Percentiles rank a stretch among this genome's conserved stretches.
phyloP scores from a whole-genome alignment of 2,329 filamentous ascomycete species.

The Eutypa lata region DNA sequence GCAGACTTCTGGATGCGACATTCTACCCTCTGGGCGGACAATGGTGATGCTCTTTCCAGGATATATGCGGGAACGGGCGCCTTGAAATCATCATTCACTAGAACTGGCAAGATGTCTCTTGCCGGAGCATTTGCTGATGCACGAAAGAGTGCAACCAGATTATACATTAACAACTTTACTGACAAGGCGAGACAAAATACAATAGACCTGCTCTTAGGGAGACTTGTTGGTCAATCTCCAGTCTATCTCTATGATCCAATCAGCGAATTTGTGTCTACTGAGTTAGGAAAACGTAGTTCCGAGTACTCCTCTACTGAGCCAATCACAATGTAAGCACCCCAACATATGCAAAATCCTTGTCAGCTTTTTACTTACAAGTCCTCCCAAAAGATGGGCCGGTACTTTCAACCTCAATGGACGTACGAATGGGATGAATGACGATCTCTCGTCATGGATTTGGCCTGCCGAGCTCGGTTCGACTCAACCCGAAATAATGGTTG shows the following conservation, averaged over 20 bases:
- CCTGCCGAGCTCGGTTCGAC: constrained; percentile 55
- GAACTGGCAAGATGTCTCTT: constrained; percentile 92
- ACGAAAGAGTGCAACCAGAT: constrained; percentile 85
- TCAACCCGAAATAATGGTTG: constrained; percentile 80
- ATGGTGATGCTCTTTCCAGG: constrained; percentile 87
- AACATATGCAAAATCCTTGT: neutral
- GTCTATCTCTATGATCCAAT: constrained; percentile 92
- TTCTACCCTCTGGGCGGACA: constrained; percentile 93
- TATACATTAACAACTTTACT: constrained; percentile 97
- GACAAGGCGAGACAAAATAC: constrained; percentile 91
- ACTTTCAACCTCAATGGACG: constrained; percentile 96
- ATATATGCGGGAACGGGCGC: constrained; percentile 97
- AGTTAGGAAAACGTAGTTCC: constrained; percentile 63
- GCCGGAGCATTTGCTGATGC: constrained; percentile 93
- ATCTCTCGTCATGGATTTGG: constrained; percentile 84
- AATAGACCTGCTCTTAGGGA: constrained; percentile 87
- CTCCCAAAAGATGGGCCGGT: constrained; percentile 55
- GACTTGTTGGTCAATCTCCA: constrained; percentile 76
- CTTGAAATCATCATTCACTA: constrained; percentile 90
- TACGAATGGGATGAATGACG: constrained; percentile 71
- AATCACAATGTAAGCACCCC: constrained; percentile 65
- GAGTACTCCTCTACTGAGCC: constrained; percentile 74
- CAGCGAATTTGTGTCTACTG: constrained; percentile 80
- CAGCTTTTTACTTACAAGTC: constrained; percentile 17
- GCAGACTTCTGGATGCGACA: constrained; percentile 91